These are phyloP conservation scores for Populus hybrid DNA, from an alignment of 441 rosid genomes.

Conservation along the genomic window DNA sequence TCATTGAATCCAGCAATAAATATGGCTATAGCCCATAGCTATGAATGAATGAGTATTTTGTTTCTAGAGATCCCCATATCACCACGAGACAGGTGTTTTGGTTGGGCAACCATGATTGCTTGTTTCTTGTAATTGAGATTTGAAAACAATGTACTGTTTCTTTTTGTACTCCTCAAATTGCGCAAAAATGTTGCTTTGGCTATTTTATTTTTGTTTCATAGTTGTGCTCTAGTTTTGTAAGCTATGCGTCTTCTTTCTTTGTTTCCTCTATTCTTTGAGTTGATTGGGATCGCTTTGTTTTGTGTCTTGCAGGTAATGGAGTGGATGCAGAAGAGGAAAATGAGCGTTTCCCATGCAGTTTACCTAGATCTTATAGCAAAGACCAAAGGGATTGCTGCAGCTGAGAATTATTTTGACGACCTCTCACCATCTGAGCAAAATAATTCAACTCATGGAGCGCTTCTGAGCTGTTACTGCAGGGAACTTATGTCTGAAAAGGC, in stretches of 20 bases:
- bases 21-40: not conserved
- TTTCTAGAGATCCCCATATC: not conserved
- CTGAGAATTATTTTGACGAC: conserved; percentile 54
- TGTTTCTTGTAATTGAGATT: not conserved
- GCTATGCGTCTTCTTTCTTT: not conserved
- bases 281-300: not conserved
- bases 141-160: not conserved
- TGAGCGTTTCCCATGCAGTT: conserved; percentile 39
- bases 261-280: not conserved
- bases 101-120: not conserved
- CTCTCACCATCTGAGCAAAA: conserved; percentile 40
- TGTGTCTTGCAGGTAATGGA: conserved; percentile 49
- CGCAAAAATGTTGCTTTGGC: not conserved
- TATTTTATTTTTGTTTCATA: too few species aligned
- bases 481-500: conserved; percentile 54
- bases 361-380: conserved; percentile 59
- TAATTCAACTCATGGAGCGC: conserved; percentile 49
- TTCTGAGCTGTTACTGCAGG: conserved; percentile 61
- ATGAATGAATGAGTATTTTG: not conserved
- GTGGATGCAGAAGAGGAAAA: conserved; percentile 80
- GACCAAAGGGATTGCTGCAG: conserved; percentile 52
- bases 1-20: not conserved
- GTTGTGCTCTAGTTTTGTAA: too few species aligned
- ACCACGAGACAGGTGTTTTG: not conserved
- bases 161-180: not conserved